Percentiles rank a stretch among this genome's conserved stretches.
Evolutionary conservation across 2,329 filamentous ascomycete genomes (phyloP).

Genomic region (Phyllosticta ampelicida): DNA sequence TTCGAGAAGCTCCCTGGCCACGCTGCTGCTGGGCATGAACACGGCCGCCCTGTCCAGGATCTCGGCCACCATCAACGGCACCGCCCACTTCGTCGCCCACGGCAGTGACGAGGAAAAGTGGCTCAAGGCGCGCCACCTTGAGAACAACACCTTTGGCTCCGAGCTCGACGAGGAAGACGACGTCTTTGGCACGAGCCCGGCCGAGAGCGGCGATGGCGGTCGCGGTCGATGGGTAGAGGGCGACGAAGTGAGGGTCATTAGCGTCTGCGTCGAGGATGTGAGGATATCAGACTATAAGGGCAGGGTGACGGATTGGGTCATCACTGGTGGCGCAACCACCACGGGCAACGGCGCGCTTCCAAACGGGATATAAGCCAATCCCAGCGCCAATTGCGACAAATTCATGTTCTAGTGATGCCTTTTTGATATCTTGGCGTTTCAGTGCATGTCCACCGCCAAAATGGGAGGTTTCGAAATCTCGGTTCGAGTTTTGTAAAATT

Average conservation of each 20-base stretch:
- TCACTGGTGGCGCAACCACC: constrained; percentile 10
- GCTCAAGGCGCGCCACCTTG: constrained; percentile 73
- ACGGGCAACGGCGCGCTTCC: background rate
- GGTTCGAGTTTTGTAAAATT: background rate
- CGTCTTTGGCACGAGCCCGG: constrained; percentile 20
- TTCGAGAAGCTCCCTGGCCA: constrained; percentile 61
- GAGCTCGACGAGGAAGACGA: constrained; percentile 19
- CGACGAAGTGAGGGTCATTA: constrained; percentile 75
- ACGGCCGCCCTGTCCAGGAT: constrained; percentile 79
- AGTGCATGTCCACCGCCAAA: background rate
- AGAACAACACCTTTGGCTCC: constrained; percentile 78
- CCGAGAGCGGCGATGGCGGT: constrained; percentile 35
- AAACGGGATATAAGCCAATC: constrained; percentile 1
- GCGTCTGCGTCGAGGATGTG: constrained; percentile 74
- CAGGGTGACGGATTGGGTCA: constrained; percentile 68
- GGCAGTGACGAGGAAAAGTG: constrained; percentile 76
- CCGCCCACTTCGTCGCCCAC: constrained; percentile 58
- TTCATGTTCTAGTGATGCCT: background rate
- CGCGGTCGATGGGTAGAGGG: constrained; percentile 63
- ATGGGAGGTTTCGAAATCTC: background rate
- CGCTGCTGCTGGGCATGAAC: constrained; percentile 82
- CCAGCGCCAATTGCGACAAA: background rate
- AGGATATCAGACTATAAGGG: constrained; percentile 93
- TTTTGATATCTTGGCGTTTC: background rate
- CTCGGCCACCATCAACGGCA: constrained; percentile 87